These are phyloP conservation scores for Diaporthe sp. DNA, from an alignment of 2,329 filamentous ascomycete genomes.

Conservation along the genomic window DNA sequence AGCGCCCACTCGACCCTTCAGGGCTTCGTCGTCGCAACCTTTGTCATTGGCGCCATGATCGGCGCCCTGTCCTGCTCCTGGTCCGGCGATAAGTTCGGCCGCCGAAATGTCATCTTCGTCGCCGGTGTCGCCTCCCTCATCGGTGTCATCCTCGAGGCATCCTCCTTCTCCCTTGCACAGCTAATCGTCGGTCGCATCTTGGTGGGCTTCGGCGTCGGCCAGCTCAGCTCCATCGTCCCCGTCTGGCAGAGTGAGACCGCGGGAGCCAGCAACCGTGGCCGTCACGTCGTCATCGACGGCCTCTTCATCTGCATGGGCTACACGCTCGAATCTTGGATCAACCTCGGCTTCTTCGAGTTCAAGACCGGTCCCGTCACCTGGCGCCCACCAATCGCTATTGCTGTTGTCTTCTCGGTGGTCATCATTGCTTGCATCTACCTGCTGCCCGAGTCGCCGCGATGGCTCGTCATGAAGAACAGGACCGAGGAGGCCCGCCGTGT, in stretches of 20 bases:
- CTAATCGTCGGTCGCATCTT: constrained; percentile 65
- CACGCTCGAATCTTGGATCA: constrained; percentile 42
- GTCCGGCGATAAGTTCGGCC: constrained; percentile 63
- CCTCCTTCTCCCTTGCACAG: constrained; percentile 60
- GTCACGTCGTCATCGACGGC: constrained; percentile 44
- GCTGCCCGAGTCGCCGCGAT: constrained; percentile 42
- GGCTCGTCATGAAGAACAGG: constrained; percentile 41
- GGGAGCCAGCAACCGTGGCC: constrained; percentile 43
- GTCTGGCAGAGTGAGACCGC: constrained; percentile 46
- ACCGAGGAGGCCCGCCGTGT: constrained; percentile 38
- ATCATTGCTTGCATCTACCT: constrained; percentile 39
- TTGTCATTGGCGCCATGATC: constrained; percentile 45
- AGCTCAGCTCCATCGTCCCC: constrained; percentile 62
- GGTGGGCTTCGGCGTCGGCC: constrained; percentile 60
- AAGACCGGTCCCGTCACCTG: constrained; percentile 42
- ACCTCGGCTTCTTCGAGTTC: constrained; percentile 42
- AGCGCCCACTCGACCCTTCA: constrained; percentile 53
- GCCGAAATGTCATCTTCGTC: constrained; percentile 62
- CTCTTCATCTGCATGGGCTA: constrained; percentile 41
- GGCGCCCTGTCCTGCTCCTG: constrained; percentile 44
- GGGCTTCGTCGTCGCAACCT: constrained; percentile 44
- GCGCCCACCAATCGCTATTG: constrained; percentile 41
- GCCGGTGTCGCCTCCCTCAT: constrained; percentile 63
- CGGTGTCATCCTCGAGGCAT: constrained; percentile 61
- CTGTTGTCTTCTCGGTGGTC: constrained; percentile 37